Conservation (phyloP, 805 yeast genomes). For the Suhomyces vadensis region DNA sequence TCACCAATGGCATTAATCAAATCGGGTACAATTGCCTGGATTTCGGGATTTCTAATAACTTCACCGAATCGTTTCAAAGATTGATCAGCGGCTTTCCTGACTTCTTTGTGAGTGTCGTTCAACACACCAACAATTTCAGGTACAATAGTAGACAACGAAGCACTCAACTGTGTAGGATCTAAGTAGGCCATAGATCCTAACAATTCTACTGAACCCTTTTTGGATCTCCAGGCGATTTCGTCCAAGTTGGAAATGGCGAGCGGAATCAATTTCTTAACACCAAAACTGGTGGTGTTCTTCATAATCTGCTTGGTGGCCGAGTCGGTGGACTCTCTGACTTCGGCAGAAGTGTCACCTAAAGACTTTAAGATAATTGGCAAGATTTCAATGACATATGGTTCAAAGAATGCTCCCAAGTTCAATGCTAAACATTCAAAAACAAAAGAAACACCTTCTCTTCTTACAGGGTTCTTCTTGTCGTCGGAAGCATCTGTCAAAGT, state of each 20-base stretch:
- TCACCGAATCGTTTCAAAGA: slow-evolving; percentile 92
- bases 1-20: slow-evolving; percentile 92
- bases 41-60: slow-evolving; percentile 96
- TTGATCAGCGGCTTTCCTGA: slow-evolving; percentile 89
- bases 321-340: slow-evolving; percentile 87
- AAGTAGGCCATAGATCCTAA: slow-evolving; percentile 97
- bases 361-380: slow-evolving; percentile 78
- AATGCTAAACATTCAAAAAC: slow-evolving; percentile 83
- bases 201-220: slow-evolving; percentile 94
- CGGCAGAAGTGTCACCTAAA: slow-evolving; percentile 81
- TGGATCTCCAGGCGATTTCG: slow-evolving; percentile 92
- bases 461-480: slow-evolving; percentile 70
- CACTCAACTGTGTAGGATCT: slow-evolving; percentile 90
- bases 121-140: slow-evolving; percentile 96
- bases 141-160: slow-evolving; percentile 84
- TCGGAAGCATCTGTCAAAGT: slow-evolving; percentile 80
- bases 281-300: slow-evolving; percentile 89
- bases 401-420: slow-evolving; percentile 74
- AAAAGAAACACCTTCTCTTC: slow-evolving; percentile 85
- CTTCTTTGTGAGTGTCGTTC: slow-evolving; percentile 95
- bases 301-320: slow-evolving; percentile 84
- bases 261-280: slow-evolving; percentile 89
- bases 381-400: slow-evolving; percentile 90
- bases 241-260: slow-evolving; percentile 83
- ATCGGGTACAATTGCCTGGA: slow-evolving; percentile 84